A percentile compares a stretch with the other conserved stretches of the same genome.
phyloP scores from a whole-genome alignment of 768 basidiomycete genomes.

The Steccherinum ochraceum region DNA sequence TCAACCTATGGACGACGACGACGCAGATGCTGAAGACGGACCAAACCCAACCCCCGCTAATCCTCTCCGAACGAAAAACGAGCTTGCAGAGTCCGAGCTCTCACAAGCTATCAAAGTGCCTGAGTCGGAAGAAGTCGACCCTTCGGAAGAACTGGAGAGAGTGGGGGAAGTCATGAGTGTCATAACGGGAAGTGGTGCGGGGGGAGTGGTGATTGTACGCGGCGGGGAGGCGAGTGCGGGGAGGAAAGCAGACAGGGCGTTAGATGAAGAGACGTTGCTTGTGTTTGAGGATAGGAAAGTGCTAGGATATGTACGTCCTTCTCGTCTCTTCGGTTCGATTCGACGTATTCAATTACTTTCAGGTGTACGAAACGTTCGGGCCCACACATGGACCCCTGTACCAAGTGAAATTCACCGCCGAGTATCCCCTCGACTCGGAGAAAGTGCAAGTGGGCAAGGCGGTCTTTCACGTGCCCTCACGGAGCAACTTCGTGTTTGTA shows the following conservation, averaged over 20 bases:
- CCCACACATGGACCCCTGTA: slow-evolving; percentile 89
- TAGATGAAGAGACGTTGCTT: slow-evolving; percentile 87
- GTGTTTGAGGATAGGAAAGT: slow-evolving; percentile 87
- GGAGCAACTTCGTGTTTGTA: slow-evolving; percentile 82
- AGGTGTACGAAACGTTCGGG: slow-evolving; percentile 96
- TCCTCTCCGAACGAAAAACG: slow-evolving; percentile 65
- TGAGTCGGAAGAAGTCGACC: slow-evolving; percentile 53
- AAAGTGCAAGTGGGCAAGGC: slow-evolving; percentile 49
- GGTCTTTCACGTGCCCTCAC: slow-evolving; percentile 78
- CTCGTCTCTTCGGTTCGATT: slow-evolving; percentile 9
- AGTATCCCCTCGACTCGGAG: slow-evolving; percentile 53
- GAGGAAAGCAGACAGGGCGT: slow-evolving; percentile 48
- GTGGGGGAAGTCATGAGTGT: slow-evolving; percentile 78
- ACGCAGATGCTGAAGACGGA: slow-evolving; percentile 52
- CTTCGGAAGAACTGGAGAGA: slow-evolving; percentile 61
- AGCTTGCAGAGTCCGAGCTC: slow-evolving; percentile 46
- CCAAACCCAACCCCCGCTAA: slow-evolving; percentile 30
- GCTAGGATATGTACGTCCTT: slow-evolving; percentile 71
- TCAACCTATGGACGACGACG: slow-evolving; percentile 14
- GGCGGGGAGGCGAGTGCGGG: slow-evolving; percentile 42
- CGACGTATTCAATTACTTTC: slow-evolving; percentile 11
- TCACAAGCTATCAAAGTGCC: slow-evolving; percentile 53
- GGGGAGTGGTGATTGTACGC: slow-evolving; percentile 66
- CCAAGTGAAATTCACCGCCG: slow-evolving; percentile 72
- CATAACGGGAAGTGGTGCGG: slow-evolving; percentile 33